Base-by-base conservation (phyloP, 2,329 filamentous ascomycete genomes). In the Biscogniauxia mediterranea region DNA sequence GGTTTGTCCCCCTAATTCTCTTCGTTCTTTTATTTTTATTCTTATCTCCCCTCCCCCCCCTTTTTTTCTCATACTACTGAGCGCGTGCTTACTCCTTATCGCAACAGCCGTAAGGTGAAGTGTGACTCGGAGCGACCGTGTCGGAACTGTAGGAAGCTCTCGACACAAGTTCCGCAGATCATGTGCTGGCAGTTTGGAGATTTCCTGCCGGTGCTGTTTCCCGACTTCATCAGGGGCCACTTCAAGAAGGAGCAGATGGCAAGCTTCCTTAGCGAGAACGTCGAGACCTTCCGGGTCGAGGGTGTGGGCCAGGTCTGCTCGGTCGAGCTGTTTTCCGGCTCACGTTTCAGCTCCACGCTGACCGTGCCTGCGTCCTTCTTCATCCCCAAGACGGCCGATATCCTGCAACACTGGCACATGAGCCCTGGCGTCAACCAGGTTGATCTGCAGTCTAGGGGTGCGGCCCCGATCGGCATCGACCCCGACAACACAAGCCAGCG, bases 171-270 rank as follows among this genome's bases (percentile, higher is more conserved):
- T 15, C 83, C 83, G 1, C 81, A 84, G 66, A 79, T 83, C 20
- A 77, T 86, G 23, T 86, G 84, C 73, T 86, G 84, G 84, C 82
- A 83, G 69, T 86, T 86, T 61, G 77, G 79, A 50, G 83, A 86
- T 68, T 86, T 86, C 61, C 63, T 82, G 7, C 75, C 76, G 0
- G 76, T 81, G 2, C 68, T 86, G 25, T 85, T 86, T 59, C 84
- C 84, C 4, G 74, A 75, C 8, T 80, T 85, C 59, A 79, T 85
- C 42, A 77, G 83, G 6, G 69, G 69, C 0, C 84, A 86, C 68
- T 79, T 86, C 61, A 74, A 71, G 53, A 81, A 79, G 64, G 81
- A 84, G 2, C 76, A 80, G 62, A 82, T 85, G 75, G 62, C 70
- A 9, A 71, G 67, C 52, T 86, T 85, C 67, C 68, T 84, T 20